Evolutionary conservation across 2,329 filamentous ascomycete genomes (phyloP).

Genomic region (Thelonectria olida): DNA sequence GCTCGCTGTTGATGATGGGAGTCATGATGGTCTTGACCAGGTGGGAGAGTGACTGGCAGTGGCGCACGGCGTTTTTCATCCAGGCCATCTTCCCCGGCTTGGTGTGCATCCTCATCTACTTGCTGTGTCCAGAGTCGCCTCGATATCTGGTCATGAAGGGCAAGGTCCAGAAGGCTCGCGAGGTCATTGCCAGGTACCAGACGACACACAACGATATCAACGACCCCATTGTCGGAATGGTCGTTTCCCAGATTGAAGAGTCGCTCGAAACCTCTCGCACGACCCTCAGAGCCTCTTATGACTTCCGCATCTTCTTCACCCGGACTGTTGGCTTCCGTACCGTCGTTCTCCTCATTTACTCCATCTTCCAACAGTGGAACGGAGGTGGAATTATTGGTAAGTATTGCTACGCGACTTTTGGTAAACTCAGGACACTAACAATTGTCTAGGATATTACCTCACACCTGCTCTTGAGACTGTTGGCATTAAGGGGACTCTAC

Average conservation of each 20-base stretch:
- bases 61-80: conserved; percentile 33
- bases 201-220: conserved; percentile 31
- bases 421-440: not conserved
- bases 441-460: conserved; percentile 31
- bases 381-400: conserved; percentile 14
- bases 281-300: conserved; percentile 26
- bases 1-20: conserved; percentile 31
- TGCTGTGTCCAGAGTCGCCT: conserved; percentile 35
- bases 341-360: conserved; percentile 27
- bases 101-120: conserved; percentile 33
- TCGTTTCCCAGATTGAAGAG: conserved; percentile 34
- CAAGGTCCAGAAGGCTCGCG: conserved; percentile 29
- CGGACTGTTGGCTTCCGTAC: conserved; percentile 26
- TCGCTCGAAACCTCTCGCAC: conserved; percentile 28
- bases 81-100: conserved; percentile 31
- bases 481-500: conserved; percentile 26
- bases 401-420: not conserved
- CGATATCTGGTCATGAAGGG: conserved; percentile 38
- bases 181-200: conserved; percentile 29
- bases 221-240: conserved; percentile 29
- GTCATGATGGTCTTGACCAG: conserved; percentile 37
- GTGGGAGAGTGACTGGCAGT: conserved; percentile 37
- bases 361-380: conserved; percentile 32
- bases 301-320: conserved; percentile 36
- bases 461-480: conserved; percentile 29